Evolutionary conservation across 2,329 filamentous ascomycete genomes (phyloP).

Genomic region (Elsinoe arachidis): DNA sequence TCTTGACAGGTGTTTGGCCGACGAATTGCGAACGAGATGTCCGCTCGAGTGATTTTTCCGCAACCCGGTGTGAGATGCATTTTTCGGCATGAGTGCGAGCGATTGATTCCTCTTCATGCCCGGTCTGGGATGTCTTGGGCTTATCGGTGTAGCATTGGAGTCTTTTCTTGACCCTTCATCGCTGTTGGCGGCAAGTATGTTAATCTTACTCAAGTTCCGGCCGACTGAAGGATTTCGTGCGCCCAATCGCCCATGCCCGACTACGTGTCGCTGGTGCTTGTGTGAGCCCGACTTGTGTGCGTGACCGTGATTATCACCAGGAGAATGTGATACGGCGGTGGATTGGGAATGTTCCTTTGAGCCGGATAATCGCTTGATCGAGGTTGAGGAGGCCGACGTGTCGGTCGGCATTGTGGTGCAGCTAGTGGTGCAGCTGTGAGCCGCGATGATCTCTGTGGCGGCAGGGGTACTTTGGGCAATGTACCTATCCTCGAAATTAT

Average conservation of each 20-base stretch:
- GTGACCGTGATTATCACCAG: conserved; percentile 5
- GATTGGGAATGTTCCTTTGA: conserved; percentile 22
- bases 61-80: conserved; percentile 28
- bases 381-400: conserved; percentile 2
- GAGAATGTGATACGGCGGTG: conserved; percentile 18
- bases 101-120: conserved; percentile 34
- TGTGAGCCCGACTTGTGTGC: conserved; percentile 16
- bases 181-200: conserved; percentile 17
- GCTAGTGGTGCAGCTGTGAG: conserved; percentile 12
- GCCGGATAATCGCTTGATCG: conserved; percentile 5
- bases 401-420: conserved; percentile 8
- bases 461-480: background rate
- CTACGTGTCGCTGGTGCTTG: conserved; percentile 33
- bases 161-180: conserved; percentile 16
- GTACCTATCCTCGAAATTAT: conserved; percentile 7
- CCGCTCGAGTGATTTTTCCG: conserved; percentile 31
- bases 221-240: conserved; percentile 32
- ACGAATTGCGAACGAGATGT: conserved; percentile 30
- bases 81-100: conserved; percentile 27
- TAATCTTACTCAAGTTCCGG: conserved; percentile 35
- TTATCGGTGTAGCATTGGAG: conserved; percentile 23
- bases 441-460: conserved; percentile 6
- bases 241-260: conserved; percentile 28
- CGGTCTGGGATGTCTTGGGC: conserved; percentile 22
- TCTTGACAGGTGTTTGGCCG: conserved; percentile 27